Conservation (phyloP, 306 rosid species). For the Quercus cerris region DNA sequence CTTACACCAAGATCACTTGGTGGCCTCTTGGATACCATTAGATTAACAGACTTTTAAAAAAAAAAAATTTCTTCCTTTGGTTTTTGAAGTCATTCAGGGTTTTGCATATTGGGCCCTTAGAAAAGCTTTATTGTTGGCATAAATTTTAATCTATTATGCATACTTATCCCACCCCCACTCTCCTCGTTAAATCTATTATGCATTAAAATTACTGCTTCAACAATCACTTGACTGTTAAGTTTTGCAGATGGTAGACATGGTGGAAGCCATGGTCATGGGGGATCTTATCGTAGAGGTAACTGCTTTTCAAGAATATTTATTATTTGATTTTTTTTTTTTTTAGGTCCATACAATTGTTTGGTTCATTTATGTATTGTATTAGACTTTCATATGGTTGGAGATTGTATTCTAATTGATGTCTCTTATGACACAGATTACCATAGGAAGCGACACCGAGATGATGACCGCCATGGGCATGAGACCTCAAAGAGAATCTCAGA, state of each 20-base stretch:
- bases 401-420: not conserved
- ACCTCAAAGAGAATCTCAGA: constrained; percentile 66
- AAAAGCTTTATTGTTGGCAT: not conserved
- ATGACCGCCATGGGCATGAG: constrained; percentile 66
- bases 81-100: not conserved
- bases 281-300: constrained; percentile 76
- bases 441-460: constrained; percentile 78
- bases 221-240: constrained; percentile 10
- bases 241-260: constrained; percentile 85
- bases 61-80: no score
- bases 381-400: not conserved
- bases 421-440: constrained; percentile 47
- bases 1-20: not conserved
- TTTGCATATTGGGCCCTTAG: not conserved
- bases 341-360: not conserved
- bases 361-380: not conserved
- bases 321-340: not conserved
- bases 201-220: not conserved
- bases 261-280: constrained; percentile 68
- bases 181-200: not conserved
- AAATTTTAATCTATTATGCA: not conserved
- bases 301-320: constrained; percentile 12
- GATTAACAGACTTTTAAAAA: not conserved
- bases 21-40: not conserved
- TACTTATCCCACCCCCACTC: no score